phyloP scores from a whole-genome alignment of 306 rosid genomes.

The Comarum palustre region DNA sequence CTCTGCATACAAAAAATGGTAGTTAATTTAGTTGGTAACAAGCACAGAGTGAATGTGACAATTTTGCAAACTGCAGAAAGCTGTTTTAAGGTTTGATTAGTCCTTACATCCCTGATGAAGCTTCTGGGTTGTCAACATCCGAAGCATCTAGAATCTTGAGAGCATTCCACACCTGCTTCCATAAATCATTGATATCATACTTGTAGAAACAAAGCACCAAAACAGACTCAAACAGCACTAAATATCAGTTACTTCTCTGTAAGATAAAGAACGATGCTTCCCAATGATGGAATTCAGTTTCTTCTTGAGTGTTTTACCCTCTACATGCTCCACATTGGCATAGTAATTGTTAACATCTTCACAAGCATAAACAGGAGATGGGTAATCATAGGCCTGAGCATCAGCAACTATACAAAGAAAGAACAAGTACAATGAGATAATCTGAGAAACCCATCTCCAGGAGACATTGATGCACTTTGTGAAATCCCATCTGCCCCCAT shows the following conservation, averaged over 20 bases:
- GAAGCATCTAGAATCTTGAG: slow-evolving; percentile 79
- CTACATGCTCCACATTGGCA: slow-evolving; percentile 31
- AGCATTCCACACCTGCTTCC: slow-evolving; percentile 67
- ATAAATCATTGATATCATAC: neutral
- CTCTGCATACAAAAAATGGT: slow-evolving; percentile 34
- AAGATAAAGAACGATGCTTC: slow-evolving; percentile 56
- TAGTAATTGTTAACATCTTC: slow-evolving; percentile 51
- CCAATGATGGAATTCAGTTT: slow-evolving; percentile 47
- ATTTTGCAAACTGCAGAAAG: neutral
- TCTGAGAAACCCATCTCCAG: slow-evolving; percentile 49
- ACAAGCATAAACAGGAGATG: slow-evolving; percentile 44
- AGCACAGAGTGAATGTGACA: too few species aligned
- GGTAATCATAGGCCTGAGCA: slow-evolving; percentile 43
- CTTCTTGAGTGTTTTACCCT: slow-evolving; percentile 48
- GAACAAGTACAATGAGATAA: slow-evolving; percentile 50
- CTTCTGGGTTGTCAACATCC: slow-evolving; percentile 50
- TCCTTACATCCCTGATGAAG: slow-evolving; percentile 47
- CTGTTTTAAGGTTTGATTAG: neutral
- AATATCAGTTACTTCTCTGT: slow-evolving; percentile 14
- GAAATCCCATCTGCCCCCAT: slow-evolving; percentile 28
- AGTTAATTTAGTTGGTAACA: neutral
- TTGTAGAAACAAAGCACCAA: neutral
- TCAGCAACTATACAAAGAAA: slow-evolving; percentile 36
- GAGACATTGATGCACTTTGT: slow-evolving; percentile 23
- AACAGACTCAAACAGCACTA: neutral